Conservation (phyloP, 2,329 filamentous ascomycete species). For the Fusarium udum region DNA sequence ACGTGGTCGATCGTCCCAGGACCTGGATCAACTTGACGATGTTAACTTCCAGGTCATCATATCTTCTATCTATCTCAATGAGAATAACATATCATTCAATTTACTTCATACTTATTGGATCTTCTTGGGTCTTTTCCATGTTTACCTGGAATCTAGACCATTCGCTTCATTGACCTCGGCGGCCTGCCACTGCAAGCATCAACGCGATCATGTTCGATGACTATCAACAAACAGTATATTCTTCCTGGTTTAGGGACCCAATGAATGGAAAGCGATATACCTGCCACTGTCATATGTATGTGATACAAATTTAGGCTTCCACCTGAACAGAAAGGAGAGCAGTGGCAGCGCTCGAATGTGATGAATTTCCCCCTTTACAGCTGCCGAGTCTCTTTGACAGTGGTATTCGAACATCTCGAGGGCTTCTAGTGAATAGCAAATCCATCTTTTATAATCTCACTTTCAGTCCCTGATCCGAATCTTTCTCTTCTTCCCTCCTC, state of each 20-base stretch:
- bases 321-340: neutral
- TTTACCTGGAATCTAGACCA: fast-evolving
- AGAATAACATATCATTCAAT: too few relatives aligned
- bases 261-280: fast-evolving
- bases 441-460: neutral
- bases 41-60: neutral
- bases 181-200: neutral
- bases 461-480: neutral
- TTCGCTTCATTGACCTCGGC: fast-evolving
- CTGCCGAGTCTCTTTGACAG: neutral
- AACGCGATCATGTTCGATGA: neutral
- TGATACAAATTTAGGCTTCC: neutral
- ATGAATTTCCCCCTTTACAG: neutral
- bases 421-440: neutral
- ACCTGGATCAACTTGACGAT: neutral
- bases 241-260: fast-evolving
- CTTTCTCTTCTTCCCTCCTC: neutral
- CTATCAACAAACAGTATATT: neutral
- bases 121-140: neutral
- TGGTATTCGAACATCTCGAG: neutral
- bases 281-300: fast-evolving
- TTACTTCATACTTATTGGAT: too few relatives aligned
- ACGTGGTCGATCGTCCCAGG: conserved; percentile 26
- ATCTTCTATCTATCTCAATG: too few relatives aligned
- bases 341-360: fast-evolving